Evolutionary conservation across 306 rosid genomes (phyloP), one percentile per base, ranked within the genome.

Genomic region (Begonia loranthoides): DNA sequence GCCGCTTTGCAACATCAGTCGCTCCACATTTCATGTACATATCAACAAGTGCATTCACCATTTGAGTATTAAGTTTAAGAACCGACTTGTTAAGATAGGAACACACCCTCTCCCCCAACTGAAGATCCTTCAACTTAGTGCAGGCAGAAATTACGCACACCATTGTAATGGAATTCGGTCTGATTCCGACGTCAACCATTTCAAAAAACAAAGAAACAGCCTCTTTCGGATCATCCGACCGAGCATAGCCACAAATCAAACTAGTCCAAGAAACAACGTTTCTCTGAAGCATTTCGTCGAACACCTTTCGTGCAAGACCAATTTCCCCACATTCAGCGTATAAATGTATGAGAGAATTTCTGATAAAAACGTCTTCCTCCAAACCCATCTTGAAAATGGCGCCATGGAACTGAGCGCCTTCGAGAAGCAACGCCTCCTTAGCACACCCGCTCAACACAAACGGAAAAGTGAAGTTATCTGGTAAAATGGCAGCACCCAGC

Each of bases 191-290:
- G 44, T 54, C 75, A 51, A 83, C 73, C 92, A 87, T 87, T 60
- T 74, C 73, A 57, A 76, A 83, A 68, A 78, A 87, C 59, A 83
- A 71, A 58, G 79, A 70, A 57, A 76, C 79, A 44, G 79, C 92
- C 65, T 72, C 83, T 56, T 70, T 75, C 5, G 75, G 62, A 49
- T 39, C 49, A 41, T 59, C 68, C 56, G 66, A 60, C 59, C 83
- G 68, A 41, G 71, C 73, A 69, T 81, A 80, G 4, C 94, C 94
- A 66, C 81, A 81, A 53, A 81, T 87, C 78, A 87, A 73, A 61
- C 83, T 79, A 61, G 93, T 87, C 96, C 93, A 84, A 12, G 88
- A 84, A 75, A 84, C 83, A 16, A 75, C 94, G 61, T 81, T 85
- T 78, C 95, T 81, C 1, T 79, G 75, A 54, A 41, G 57, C 95